Percentiles rank a stretch among this genome's conserved stretches.
Evolutionary conservation across 2,329 filamentous ascomycete species (phyloP).

Genomic region (Trichophyton simii): DNA sequence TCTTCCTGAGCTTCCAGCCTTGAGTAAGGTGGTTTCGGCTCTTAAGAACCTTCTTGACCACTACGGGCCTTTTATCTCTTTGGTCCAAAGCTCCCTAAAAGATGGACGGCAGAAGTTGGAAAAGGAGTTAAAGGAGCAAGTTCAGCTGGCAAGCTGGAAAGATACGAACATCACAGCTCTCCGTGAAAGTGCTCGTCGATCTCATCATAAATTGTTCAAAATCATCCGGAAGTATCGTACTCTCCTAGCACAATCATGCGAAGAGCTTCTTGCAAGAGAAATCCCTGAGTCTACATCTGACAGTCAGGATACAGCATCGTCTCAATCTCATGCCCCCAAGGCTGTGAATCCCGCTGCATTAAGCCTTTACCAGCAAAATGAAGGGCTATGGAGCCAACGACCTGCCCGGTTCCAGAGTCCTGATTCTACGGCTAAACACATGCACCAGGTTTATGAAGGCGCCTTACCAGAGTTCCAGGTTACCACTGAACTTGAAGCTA

Average conservation of each 20-base stretch:
- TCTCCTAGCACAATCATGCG: conserved; percentile 64
- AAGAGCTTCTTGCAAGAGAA: conserved; percentile 38
- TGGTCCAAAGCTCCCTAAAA: conserved; percentile 51
- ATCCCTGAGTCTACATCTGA: conserved; percentile 19
- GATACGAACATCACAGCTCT: conserved; percentile 89
- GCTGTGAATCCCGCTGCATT: conserved; percentile 22
- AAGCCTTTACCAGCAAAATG: conserved; percentile 20
- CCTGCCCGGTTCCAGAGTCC: conserved; percentile 60
- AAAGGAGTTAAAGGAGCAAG: conserved; percentile 83
- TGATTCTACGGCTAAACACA: conserved; percentile 57
- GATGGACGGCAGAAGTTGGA: conserved; percentile 65
- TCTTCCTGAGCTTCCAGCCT: conserved; percentile 43
- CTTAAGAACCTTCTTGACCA: conserved; percentile 66
- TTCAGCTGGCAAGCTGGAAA: conserved; percentile 92
- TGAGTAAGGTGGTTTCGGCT: conserved; percentile 50
- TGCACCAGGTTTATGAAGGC: conserved; percentile 51
- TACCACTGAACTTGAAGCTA: conserved; percentile 49
- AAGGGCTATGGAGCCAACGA: conserved; percentile 30
- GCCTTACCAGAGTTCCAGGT: conserved; percentile 44
- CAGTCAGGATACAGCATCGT: not conserved
- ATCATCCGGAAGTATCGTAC: conserved; percentile 80
- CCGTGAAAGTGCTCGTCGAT: conserved; percentile 75
- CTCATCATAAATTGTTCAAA: conserved; percentile 84
- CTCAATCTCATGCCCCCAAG: not conserved
- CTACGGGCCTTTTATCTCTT: conserved; percentile 57